Evolutionary conservation across 2,329 filamentous ascomycete species (phyloP), one percentile per base, ranked within the genome.

Genomic region (Coniella vitis): DNA sequence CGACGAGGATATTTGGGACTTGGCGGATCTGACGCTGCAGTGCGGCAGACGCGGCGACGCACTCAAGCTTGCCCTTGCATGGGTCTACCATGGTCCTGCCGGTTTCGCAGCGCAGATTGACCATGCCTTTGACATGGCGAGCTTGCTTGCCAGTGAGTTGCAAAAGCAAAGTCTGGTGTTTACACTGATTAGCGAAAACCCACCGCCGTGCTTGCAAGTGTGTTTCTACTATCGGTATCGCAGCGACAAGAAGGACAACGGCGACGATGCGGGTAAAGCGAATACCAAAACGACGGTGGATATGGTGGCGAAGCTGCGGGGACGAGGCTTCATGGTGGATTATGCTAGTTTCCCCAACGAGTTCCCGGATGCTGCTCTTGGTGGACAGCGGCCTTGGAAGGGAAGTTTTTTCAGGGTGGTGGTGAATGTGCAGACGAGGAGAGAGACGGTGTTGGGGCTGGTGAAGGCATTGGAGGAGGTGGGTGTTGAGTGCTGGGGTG

Each of bases 1-100:
- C 19, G 41, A 54, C 17, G 58, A 46, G 3, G 84, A 91, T 51
- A 73, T 89, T 12, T 95, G 87, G 81, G 93, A 97, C 63, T 73
- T 97, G 21, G 93, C 90, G 1, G 91, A 97, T 61, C 70, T 97
- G 49, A 96, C 91, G 1, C 79, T 95, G 32, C 93, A 97, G 68
- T 97, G 93, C 65, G 93, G 93, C 4, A 83, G 93, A 1, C 78
- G 87, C 29, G 90, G 84, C 13, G 93, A 97, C 67, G 79, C 78
- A 31, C 73, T 97, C 43, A 98, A 97, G 69, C 73, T 97, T 38
- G 91, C 89, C 20, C 74, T 97, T 4, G 78, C 83, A 3, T 96
- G 93, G 87, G 80, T 88, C 45, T 96, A 95, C 71, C 88, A 96
- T 66, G 93, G 93, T 21, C 75, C 78, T 0, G 63, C 71, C 3